Evolutionary conservation across 805 yeast species (phyloP), one percentile per base, ranked within the genome.

Genomic region (Cyberlindnera bimundalis): DNA sequence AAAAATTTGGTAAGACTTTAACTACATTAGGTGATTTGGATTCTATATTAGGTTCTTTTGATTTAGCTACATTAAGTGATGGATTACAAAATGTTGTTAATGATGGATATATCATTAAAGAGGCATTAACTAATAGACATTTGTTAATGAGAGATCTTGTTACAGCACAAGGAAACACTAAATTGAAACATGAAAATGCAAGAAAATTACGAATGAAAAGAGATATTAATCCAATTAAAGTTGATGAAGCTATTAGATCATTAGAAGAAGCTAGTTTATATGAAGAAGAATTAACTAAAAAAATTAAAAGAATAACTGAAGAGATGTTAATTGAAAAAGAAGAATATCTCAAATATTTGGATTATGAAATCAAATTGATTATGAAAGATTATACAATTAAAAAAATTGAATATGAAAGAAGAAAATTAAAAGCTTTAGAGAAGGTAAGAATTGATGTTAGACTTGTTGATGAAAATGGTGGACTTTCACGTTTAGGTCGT

Each of bases 51-150:
- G 82, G 86, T 32, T 76, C 85, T 9, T 74, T 80, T 44, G 86
- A 82, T 47, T 69, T 78, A 62, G 89, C 93, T 0, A 71, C 84
- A 1, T 61, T 91, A 26, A 89, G 86, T 2, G 97, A 91, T 52
- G 84, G 84, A 1, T 59, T 88, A 13, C 77, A 71, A 41, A 68
- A 75, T 52, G 66, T 88, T 21, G 67, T 78, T 4, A 75, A 76
- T 46, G 96, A 90, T 52, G 82, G 93, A 13, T 93, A 82, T 60
- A 81, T 84, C 43, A 83, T 90, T 42, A 93, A 93, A 61, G 99
- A 93, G 63, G 83, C 96, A 0, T 68, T 93, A 40, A 93, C 99
- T 0, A 90, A 91, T 63, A 73, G 99, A 44, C 96, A 93, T 60
- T 69, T 93, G 42, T 65, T 91, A 28, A 93, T 93, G 96, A 74